These are phyloP conservation scores for Eryngium alpinum DNA, from an alignment of 140 eudicot genomes.

Conservation along the genomic window DNA sequence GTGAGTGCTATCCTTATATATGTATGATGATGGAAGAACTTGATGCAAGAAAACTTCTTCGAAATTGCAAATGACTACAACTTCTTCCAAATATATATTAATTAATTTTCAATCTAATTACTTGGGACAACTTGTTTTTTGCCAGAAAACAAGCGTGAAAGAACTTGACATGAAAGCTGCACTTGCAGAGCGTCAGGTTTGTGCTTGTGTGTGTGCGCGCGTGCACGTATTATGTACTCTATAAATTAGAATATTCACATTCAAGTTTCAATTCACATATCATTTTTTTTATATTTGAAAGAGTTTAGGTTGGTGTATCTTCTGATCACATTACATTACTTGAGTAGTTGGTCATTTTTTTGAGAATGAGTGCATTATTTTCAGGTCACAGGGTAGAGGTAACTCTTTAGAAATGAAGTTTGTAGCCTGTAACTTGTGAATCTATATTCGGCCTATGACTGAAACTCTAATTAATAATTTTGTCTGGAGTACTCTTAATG, in stretches of 20 bases:
- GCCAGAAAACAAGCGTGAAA: constrained; percentile 70
- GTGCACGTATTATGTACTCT: no score
- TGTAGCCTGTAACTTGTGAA: background rate
- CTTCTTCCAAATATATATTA: background rate
- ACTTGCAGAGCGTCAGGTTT: constrained; percentile 90
- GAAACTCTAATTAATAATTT: background rate
- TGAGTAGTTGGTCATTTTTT: background rate
- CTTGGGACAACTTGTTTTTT: constrained; percentile 9
- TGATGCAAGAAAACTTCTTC: constrained; percentile 38
- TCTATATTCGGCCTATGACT: constrained; percentile 2
- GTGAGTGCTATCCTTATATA: constrained; percentile 32
- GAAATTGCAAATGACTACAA: constrained; percentile 53
- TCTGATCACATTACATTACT: background rate
- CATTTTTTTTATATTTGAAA: no score
- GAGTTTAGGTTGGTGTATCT: background rate
- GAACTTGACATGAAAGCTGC: constrained; percentile 95
- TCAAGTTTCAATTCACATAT: no score
- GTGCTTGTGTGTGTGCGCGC: background rate
- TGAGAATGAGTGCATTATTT: background rate
- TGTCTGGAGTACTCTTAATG: background rate
- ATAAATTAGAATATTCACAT: background rate
- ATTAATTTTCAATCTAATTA: background rate
- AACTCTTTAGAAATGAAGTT: background rate
- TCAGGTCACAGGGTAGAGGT: background rate
- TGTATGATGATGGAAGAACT: constrained; percentile 34